These are phyloP conservation scores for Dimargaris verticillata DNA, from an alignment of 192 early-diverging fungal species.

Conservation along the genomic window DNA sequence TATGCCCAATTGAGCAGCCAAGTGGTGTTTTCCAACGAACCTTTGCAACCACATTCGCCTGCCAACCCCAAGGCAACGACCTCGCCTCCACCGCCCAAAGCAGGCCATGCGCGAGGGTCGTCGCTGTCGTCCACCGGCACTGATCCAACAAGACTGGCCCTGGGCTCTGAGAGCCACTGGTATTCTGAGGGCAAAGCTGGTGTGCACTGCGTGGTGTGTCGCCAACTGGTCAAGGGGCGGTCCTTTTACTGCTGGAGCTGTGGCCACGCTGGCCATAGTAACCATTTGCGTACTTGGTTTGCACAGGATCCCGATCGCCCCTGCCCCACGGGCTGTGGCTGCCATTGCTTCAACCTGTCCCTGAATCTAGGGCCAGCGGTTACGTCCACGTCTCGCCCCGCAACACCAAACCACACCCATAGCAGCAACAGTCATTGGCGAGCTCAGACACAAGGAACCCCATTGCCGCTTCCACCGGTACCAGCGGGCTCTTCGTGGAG, in stretches of 20 bases:
- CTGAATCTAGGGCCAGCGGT: neutral
- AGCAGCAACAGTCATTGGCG: too few species aligned
- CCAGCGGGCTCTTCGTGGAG: too few species aligned
- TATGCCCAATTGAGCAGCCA: neutral
- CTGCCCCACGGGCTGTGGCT: conserved; percentile 8
- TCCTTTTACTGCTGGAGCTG: conserved; percentile 4
- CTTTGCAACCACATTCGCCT: neutral
- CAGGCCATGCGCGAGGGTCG: too few species aligned
- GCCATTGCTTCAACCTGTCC: neutral
- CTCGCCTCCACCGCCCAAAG: too few species aligned
- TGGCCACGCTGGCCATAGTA: neutral
- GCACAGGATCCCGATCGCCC: neutral
- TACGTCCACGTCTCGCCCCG: too few species aligned
- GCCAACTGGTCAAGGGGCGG: conserved; percentile 4
- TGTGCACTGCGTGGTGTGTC: neutral
- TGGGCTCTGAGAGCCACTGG: neutral
- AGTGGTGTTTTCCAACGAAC: neutral
- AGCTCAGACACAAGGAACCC: too few species aligned
- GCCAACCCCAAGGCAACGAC: neutral
- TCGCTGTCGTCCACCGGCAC: neutral
- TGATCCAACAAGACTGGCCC: neutral
- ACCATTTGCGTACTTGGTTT: conserved; percentile 5
- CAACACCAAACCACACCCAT: too few species aligned
- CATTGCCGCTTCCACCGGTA: too few species aligned
- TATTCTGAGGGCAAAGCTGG: neutral